A percentile compares a stretch with the other conserved stretches of the same genome.
Conservation (phyloP, 2,329 filamentous ascomycete species). For the Zalaria obscura region DNA sequence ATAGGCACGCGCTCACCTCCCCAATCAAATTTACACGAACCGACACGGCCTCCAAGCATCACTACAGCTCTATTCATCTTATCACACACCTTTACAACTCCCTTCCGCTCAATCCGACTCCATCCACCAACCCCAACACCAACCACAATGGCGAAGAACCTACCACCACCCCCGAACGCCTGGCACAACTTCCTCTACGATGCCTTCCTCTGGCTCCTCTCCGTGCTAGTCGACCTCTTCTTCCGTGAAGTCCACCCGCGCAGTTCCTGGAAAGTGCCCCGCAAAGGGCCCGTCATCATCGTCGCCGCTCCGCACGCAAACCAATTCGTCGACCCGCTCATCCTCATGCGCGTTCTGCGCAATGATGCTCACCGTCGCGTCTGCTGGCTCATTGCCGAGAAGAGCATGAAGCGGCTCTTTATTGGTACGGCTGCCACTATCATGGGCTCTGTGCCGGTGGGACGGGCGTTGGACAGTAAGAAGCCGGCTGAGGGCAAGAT, state of each 20-base stretch:
- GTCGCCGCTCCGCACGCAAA: slow-evolving; percentile 96
- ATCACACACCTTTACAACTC: too few relatives aligned
- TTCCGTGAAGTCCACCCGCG: slow-evolving; percentile 95
- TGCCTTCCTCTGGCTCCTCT: slow-evolving; percentile 62
- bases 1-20: too few relatives aligned
- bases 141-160: too few relatives aligned
- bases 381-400: slow-evolving; percentile 85
- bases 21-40: too few relatives aligned
- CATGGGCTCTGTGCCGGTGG: slow-evolving; percentile 85
- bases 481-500: slow-evolving; percentile 67
- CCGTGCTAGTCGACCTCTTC: slow-evolving; percentile 84
- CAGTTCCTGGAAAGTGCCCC: slow-evolving; percentile 87
- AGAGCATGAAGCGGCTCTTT: slow-evolving; percentile 80
- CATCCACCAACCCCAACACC: too few relatives aligned
- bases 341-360: slow-evolving; percentile 81
- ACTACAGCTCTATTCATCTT: too few relatives aligned
- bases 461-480: slow-evolving; percentile 76
- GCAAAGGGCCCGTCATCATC: slow-evolving; percentile 78
- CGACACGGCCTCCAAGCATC: too few relatives aligned
- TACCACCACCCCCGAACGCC: too few relatives aligned
- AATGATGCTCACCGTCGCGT: slow-evolving; percentile 79
- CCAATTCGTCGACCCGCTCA: slow-evolving; percentile 91
- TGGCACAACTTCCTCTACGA: slow-evolving; percentile 40
- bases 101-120: too few relatives aligned
- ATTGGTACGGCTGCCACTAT: slow-evolving; percentile 76